Conservation (phyloP, 2,329 filamentous ascomycete species). For the Beauveria asiatica region DNA sequence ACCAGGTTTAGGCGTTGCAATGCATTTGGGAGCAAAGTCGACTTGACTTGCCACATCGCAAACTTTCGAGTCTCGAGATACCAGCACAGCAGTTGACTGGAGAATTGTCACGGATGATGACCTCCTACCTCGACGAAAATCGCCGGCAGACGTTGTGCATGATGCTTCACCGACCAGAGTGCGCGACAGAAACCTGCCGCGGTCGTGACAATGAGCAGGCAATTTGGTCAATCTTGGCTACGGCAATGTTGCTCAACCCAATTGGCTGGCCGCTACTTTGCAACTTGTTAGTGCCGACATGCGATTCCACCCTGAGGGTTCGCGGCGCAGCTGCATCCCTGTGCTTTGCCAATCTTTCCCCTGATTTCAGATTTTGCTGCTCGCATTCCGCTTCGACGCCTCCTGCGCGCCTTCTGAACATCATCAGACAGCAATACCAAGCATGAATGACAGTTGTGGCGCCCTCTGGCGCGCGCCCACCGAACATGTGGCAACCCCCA, state of each 20-base stretch:
- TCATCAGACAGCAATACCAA: not conserved
- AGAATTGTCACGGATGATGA: not conserved
- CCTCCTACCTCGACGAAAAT: not conserved
- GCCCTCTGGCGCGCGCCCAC: constrained; percentile 4
- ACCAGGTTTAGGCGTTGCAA: constrained; percentile 8
- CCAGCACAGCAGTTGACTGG: not conserved
- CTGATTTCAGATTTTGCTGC: not conserved
- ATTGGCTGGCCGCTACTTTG: not conserved
- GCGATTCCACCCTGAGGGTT: not conserved
- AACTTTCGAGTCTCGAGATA: not conserved
- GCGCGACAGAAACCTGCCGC: too few species aligned
- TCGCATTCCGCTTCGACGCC: not conserved
- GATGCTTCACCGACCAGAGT: too few species aligned
- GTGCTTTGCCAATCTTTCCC: too few species aligned
- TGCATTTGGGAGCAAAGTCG: not conserved
- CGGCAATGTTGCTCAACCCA: not conserved
- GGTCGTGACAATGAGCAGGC: too few species aligned
- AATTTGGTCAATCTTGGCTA: not conserved
- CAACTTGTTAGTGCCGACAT: not conserved
- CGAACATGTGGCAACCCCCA: not conserved
- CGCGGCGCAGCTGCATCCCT: not conserved
- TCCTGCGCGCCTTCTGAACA: not conserved
- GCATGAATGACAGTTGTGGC: not conserved
- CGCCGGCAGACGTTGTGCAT: too few species aligned
- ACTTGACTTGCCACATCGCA: not conserved